These are phyloP conservation scores for Ambrosiella xylebori DNA, from an alignment of 2,329 filamentous ascomycete genomes.

Conservation along the genomic window DNA sequence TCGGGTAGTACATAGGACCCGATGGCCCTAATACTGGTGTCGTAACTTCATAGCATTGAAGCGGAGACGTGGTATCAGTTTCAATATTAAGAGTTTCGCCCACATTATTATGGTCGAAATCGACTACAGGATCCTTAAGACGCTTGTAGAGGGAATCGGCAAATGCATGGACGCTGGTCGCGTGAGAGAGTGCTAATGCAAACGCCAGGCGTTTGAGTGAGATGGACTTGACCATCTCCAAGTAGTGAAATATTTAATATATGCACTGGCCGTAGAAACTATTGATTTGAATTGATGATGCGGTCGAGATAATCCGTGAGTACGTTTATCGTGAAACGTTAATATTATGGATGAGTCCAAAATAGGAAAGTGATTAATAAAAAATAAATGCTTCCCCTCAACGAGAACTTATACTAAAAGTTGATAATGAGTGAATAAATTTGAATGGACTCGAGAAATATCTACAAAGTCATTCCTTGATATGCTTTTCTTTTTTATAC, in stretches of 20 bases:
- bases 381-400: background rate
- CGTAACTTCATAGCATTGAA: conserved; percentile 50
- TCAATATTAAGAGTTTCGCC: background rate
- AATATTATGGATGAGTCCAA: background rate
- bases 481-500: background rate
- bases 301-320: too few species aligned
- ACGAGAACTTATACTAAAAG: too few species aligned
- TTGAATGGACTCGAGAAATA: too few species aligned
- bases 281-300: too few species aligned
- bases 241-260: background rate
- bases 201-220: background rate
- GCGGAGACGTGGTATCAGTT: background rate
- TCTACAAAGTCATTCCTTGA: too few species aligned
- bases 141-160: background rate
- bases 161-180: background rate
- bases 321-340: too few species aligned
- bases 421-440: too few species aligned
- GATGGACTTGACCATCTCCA: background rate
- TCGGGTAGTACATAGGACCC: conserved; percentile 18
- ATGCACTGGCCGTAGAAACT: too few species aligned
- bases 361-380: background rate
- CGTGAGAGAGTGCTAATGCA: background rate
- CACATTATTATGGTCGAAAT: background rate
- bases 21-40: conserved; percentile 42
- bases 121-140: background rate